Base-by-base conservation (phyloP, 768 basidiomycete genomes). In the Trametes cingulata region DNA sequence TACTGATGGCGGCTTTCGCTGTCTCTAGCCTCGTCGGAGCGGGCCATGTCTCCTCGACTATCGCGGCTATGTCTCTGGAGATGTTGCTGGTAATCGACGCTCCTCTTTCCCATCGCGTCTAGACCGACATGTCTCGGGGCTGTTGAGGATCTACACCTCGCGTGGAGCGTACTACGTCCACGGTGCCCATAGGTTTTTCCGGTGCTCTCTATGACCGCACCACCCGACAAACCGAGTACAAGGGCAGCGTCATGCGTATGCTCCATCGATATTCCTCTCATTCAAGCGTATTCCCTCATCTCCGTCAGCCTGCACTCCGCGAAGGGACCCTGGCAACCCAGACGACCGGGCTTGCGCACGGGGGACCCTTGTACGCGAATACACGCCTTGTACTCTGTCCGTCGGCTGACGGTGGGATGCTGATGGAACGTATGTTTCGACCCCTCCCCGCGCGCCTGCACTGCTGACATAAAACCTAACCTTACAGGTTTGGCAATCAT, bases 391-490 rank as follows among this genome's bases (percentile, higher is more conserved):
- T 61, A 57, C 48, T 47, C 55, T 43, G 19, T 37, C 42, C 55
- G 50, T 57, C 55, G 50, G 60, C 33, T 52, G 54, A 57, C 60
- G 52, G 29, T 25, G 33, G 55, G 54, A 24, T 61, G 43, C 60
- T 61, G 60, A 61, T 61, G 60, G 60, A 61, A 61, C 8, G 50
- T 61, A 57, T 56, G 55, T 61, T 42, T 42, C n/a, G 36, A 17
- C 33, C 47, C 35, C 20, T 19, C 33, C 47, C 56, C 52, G 56
- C 61, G 61, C 61, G 56, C 52, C 35, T 48, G 56, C 56, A 2
- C 25, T 61, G 65, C 65, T 66, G 65, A 66, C 65, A 54, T 63
- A 66, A 66, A 63, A 47, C 41, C 46, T 42, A 66, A 66, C 65
- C 50, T 56, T 66, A 59, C 35, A 43, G 25, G n/a, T 58, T 55